Percentiles rank a stretch among this genome's conserved stretches.
Conservation (phyloP, 2,329 filamentous ascomycete species). For the Ceratocystis alfenasii region DNA sequence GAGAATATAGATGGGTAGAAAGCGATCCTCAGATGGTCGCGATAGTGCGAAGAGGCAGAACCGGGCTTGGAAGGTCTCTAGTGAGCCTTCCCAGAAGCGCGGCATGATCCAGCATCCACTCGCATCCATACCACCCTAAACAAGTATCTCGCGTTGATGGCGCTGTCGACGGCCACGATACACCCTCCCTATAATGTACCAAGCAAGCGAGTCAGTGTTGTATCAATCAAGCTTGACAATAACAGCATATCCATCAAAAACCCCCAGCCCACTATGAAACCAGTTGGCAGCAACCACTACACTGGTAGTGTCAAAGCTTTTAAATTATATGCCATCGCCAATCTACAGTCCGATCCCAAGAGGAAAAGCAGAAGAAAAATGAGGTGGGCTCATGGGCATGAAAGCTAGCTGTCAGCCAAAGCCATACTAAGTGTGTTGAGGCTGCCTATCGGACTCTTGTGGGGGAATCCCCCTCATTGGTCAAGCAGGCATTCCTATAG, state of each 20-base stretch:
- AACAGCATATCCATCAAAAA: no score
- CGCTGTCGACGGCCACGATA: neutral
- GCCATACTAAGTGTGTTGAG: neutral
- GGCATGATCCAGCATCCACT: neutral
- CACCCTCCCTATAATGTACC: no score
- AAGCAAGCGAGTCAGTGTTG: no score
- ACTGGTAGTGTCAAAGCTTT: no score
- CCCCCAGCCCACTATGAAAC: no score
- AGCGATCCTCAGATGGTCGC: no score
- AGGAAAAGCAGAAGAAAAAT: neutral
- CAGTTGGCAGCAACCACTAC: no score
- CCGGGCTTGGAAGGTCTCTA: neutral
- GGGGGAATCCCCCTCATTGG: neutral
- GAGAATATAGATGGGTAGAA: no score
- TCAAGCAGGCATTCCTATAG: neutral
- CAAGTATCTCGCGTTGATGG: neutral
- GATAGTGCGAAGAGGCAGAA: no score
- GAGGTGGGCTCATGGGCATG: neutral
- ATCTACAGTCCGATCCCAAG: neutral
- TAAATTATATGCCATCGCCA: no score
- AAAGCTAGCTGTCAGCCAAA: neutral
- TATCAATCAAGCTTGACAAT: no score
- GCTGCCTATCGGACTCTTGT: neutral
- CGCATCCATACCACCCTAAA: neutral
- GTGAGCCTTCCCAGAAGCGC: neutral